Percentiles rank a stretch among this genome's conserved stretches.
Evolutionary conservation across 1,284 basidiomycete genomes (phyloP).

Genomic region (Polyporus tsugae): DNA sequence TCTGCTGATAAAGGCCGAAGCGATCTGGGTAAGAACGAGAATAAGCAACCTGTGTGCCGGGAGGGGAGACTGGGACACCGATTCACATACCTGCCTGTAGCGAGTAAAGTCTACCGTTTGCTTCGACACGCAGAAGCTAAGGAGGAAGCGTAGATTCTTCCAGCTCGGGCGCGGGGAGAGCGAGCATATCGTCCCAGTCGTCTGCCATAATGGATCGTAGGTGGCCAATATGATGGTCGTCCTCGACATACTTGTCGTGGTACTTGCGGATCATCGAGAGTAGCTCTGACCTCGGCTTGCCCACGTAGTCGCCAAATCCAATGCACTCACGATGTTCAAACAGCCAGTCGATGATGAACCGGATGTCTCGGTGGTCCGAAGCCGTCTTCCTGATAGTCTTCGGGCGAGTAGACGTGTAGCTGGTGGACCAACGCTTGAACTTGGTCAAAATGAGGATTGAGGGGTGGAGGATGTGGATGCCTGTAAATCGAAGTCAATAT

Average conservation of each 20-base stretch:
- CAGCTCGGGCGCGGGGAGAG: conserved; percentile 11
- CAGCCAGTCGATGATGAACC: conserved; percentile 43
- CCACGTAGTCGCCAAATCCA: conserved; percentile 41
- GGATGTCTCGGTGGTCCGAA: conserved; percentile 38
- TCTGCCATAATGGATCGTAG: conserved; percentile 25
- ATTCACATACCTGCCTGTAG: background rate
- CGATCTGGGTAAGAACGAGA: background rate
- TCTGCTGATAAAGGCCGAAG: background rate
- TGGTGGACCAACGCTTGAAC: conserved; percentile 44
- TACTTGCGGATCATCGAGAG: conserved; percentile 38
- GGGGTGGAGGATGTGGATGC: conserved; percentile 42
- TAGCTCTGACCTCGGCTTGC: conserved; percentile 40
- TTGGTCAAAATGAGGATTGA: conserved; percentile 45
- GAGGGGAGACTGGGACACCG: background rate
- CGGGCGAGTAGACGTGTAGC: conserved; percentile 38
- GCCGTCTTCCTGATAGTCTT: conserved; percentile 40
- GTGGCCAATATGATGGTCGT: conserved; percentile 17
- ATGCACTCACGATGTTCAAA: conserved; percentile 35
- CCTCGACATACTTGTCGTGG: conserved; percentile 30
- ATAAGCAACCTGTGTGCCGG: background rate
- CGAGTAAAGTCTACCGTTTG: background rate
- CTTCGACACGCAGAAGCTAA: background rate
- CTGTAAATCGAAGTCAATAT: conserved; percentile 24
- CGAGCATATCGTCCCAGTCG: conserved; percentile 24
- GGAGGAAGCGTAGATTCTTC: conserved; percentile 12